phyloP scores from a whole-genome alignment of 148 eudicot species.

The Drosera capensis region DNA sequence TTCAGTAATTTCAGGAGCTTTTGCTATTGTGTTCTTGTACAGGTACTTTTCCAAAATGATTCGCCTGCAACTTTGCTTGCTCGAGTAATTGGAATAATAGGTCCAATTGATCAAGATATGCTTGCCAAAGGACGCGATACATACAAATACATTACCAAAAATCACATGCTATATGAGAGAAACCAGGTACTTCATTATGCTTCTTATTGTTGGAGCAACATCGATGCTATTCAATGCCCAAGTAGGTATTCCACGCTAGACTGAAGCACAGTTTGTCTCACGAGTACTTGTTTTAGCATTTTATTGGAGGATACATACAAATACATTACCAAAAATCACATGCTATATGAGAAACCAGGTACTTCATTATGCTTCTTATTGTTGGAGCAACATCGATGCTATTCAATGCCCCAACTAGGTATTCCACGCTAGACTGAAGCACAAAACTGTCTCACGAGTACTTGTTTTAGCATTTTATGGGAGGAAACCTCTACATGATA shows the following conservation, averaged over 20 bases:
- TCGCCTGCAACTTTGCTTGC: slow-evolving; percentile 95
- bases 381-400: background rate
- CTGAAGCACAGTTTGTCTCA: too few relatives aligned
- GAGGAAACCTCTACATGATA: slow-evolving; percentile 91
- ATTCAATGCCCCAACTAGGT: too few relatives aligned
- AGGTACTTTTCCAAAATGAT: slow-evolving; percentile 99
- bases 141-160: slow-evolving; percentile 88
- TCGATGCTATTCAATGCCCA: background rate
- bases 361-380: slow-evolving; percentile 3
- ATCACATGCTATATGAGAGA: slow-evolving; percentile 97
- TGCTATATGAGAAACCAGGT: slow-evolving; percentile 99
- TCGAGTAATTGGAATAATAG: slow-evolving; percentile 86
- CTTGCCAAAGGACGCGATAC: slow-evolving; percentile 95
- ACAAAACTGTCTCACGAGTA: too few relatives aligned
- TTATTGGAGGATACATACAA: slow-evolving; percentile 96
- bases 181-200: slow-evolving; percentile 55
- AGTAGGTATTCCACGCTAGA: too few relatives aligned
- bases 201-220: background rate
- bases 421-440: too few relatives aligned
- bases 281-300: too few relatives aligned
- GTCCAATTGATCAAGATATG: slow-evolving; percentile 77
- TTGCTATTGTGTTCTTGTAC: slow-evolving; percentile 6
- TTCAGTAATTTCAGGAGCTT: background rate
- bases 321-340: slow-evolving; percentile 92
- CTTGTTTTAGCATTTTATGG: too few relatives aligned